A percentile compares a stretch with the other conserved stretches of the same genome.
phyloP scores from a whole-genome alignment of 768 basidiomycete genomes.

The Tephrocybe sp. region DNA sequence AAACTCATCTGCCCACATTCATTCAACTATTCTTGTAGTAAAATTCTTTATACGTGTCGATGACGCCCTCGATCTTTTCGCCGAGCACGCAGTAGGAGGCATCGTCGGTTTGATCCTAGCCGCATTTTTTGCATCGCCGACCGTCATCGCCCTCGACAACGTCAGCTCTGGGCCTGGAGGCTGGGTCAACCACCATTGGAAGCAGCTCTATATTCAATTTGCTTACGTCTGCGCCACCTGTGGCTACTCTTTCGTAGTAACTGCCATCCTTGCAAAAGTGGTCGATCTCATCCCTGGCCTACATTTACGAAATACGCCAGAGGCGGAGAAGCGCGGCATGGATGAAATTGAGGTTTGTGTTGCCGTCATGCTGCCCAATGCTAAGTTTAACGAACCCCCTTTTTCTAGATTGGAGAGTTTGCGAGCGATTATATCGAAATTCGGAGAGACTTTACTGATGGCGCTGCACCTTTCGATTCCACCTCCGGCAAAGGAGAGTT shows the following conservation, averaged over 20 bases:
- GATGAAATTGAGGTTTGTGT: conserved; percentile 65
- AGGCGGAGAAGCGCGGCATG: conserved; percentile 62
- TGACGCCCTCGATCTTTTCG: conserved; percentile 90
- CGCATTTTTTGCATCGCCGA: conserved; percentile 68
- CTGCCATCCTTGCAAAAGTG: conserved; percentile 55
- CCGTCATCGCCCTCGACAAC: conserved; percentile 67
- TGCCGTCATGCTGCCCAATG: background rate
- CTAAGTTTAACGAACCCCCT: background rate
- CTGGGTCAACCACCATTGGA: conserved; percentile 75
- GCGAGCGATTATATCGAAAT: conserved; percentile 70
- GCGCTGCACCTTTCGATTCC: conserved; percentile 39
- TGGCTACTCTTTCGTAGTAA: conserved; percentile 59
- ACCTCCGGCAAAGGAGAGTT: conserved; percentile 22
- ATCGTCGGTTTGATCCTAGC: conserved; percentile 72
- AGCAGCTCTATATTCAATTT: conserved; percentile 78
- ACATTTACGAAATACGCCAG: conserved; percentile 46
- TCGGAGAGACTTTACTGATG: conserved; percentile 60
- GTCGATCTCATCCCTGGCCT: conserved; percentile 60
- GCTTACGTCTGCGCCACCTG: conserved; percentile 58
- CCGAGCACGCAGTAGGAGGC: conserved; percentile 86
- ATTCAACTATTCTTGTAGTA: conserved; percentile 35
- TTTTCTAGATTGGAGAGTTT: conserved; percentile 61
- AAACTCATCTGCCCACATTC: background rate
- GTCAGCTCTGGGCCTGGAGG: conserved; percentile 57
- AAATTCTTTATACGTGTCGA: conserved; percentile 73